These are phyloP conservation scores for Paraphysoderma sedebokerense DNA, from an alignment of 371 early-diverging fungal genomes.

Conservation along the genomic window DNA sequence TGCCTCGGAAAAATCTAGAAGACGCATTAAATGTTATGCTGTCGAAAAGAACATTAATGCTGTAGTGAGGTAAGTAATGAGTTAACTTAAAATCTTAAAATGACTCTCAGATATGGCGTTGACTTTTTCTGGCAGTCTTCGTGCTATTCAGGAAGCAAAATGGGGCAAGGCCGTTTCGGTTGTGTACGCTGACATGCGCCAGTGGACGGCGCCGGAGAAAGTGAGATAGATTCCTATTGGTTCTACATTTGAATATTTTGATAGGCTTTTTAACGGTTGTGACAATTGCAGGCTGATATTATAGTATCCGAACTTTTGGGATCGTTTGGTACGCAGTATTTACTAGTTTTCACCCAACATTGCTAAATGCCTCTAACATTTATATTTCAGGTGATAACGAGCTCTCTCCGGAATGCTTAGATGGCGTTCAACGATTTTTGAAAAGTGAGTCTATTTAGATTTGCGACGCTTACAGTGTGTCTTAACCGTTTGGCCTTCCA, in stretches of 20 bases:
- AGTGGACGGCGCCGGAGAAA: slow-evolving; percentile 56
- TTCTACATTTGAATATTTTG: not conserved
- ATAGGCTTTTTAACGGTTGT: slow-evolving; percentile 1
- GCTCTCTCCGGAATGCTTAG: slow-evolving; percentile 89
- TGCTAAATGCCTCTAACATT: not conserved
- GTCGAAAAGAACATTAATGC: slow-evolving; percentile 93
- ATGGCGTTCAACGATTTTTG: slow-evolving; percentile 70
- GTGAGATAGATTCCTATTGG: slow-evolving; percentile 9
- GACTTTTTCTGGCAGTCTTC: slow-evolving; percentile 28
- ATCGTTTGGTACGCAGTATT: slow-evolving; percentile 64
- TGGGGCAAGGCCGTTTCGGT: slow-evolving; percentile 72
- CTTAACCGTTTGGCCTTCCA: slow-evolving; percentile 2
- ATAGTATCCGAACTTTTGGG: slow-evolving; percentile 81
- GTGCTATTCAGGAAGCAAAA: slow-evolving; percentile 42
- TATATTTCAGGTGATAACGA: slow-evolving; percentile 90
- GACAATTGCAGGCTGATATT: slow-evolving; percentile 45
- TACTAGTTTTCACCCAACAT: not conserved
- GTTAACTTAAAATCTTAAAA: not conserved
- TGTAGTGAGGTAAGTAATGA: slow-evolving; percentile 48
- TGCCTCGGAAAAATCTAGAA: slow-evolving; percentile 48
- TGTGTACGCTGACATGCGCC: slow-evolving; percentile 79
- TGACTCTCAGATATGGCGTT: not conserved
- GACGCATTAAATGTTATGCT: slow-evolving; percentile 53
- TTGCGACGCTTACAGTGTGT: not conserved
- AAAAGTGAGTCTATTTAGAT: slow-evolving; percentile 28